These are phyloP conservation scores for Ceratocystis diversiconidia DNA, from an alignment of 2,329 filamentous ascomycete genomes.

Conservation along the genomic window DNA sequence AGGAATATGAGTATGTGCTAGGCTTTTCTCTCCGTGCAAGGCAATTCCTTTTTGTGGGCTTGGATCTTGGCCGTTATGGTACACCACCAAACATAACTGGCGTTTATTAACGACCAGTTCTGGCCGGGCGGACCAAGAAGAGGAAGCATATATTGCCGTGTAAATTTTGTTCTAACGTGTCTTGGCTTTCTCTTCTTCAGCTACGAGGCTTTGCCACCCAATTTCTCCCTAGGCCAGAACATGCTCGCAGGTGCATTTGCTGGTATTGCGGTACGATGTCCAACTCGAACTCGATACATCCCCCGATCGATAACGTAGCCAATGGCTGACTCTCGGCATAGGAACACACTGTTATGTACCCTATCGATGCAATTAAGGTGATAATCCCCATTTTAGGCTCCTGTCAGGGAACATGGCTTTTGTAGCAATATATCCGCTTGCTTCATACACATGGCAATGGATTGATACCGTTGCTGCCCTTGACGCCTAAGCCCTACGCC, in stretches of 20 bases:
- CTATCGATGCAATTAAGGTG: slow-evolving; percentile 95
- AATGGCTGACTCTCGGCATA: slow-evolving; percentile 26
- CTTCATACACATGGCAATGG: too few species aligned
- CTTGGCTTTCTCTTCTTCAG: slow-evolving; percentile 25
- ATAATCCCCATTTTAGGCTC: slow-evolving; percentile 15
- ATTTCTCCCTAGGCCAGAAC: slow-evolving; percentile 86
- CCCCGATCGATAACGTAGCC: slow-evolving; percentile 9
- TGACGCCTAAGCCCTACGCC: neutral
- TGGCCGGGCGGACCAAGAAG: neutral
- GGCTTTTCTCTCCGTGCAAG: neutral
- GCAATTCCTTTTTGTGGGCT: neutral
- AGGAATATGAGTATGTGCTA: slow-evolving; percentile 52
- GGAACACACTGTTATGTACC: slow-evolving; percentile 99
- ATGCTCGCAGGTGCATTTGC: slow-evolving; percentile 95
- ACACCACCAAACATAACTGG: neutral
- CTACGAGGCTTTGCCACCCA: slow-evolving; percentile 88
- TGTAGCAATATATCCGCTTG: too few species aligned
- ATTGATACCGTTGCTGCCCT: neutral
- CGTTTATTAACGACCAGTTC: neutral
- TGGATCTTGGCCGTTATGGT: neutral
- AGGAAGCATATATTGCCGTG: neutral
- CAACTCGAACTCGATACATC: neutral
- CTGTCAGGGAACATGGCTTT: too few species aligned
- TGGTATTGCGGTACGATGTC: slow-evolving; percentile 65
- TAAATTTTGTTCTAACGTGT: neutral